phyloP scores from a whole-genome alignment of 2,329 filamentous ascomycete genomes.

The Arthrobotrys megalospora region DNA sequence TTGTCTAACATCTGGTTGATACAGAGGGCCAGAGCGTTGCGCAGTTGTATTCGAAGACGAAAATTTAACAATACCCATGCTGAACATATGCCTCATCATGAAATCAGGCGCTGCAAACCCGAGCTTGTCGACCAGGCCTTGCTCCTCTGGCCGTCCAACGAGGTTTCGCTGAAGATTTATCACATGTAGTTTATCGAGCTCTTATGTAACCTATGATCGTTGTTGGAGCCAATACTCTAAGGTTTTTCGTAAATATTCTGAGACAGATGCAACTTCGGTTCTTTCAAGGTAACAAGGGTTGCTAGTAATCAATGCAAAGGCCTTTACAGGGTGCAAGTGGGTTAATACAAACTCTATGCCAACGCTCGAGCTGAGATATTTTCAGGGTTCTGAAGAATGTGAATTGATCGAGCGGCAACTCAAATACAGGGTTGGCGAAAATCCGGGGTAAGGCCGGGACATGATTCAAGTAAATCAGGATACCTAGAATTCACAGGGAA shows the following conservation, averaged over 20 bases:
- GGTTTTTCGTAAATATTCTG: slow-evolving; percentile 25
- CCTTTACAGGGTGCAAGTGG: slow-evolving; percentile 20
- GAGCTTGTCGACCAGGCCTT: neutral
- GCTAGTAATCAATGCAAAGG: slow-evolving; percentile 20
- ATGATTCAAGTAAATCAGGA: slow-evolving; percentile 19
- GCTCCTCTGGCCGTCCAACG: neutral
- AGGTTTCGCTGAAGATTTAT: neutral
- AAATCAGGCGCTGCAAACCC: neutral
- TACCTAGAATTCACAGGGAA: slow-evolving; percentile 8
- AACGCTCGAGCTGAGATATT: slow-evolving; percentile 43
- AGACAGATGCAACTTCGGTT: slow-evolving; percentile 30
- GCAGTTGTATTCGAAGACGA: neutral
- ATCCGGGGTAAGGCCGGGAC: slow-evolving; percentile 31
- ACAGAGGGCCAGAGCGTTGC: neutral
- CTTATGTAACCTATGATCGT: neutral
- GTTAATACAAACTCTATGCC: slow-evolving; percentile 1
- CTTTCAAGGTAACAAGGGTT: slow-evolving; percentile 7
- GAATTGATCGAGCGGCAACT: slow-evolving; percentile 2
- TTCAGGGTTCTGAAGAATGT: slow-evolving; percentile 7
- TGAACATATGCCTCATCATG: neutral
- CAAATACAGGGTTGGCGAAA: slow-evolving; percentile 22
- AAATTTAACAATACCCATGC: neutral
- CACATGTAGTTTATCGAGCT: neutral
- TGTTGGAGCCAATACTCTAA: neutral
- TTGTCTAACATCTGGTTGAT: neutral